Conservation (phyloP, 1,139 yeast genomes). For the Scheffersomyces illinoinensis region DNA sequence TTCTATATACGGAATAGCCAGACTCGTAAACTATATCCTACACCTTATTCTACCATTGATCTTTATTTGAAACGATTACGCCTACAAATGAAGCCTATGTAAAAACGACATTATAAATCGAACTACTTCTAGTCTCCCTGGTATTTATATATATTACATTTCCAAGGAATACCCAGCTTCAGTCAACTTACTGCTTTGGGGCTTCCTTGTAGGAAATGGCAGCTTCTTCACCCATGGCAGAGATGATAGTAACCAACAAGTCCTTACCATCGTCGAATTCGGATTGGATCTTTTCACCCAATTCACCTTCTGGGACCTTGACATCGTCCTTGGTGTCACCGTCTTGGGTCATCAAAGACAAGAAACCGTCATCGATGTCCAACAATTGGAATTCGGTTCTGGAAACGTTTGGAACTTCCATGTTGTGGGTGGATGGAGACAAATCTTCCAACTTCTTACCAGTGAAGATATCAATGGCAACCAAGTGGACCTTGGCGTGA, state of each 20-base stretch:
- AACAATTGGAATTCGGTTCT: slow-evolving; percentile 97
- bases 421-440: slow-evolving; percentile 99
- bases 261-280: slow-evolving; percentile 99
- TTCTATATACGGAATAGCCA: no score
- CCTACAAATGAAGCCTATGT: not conserved
- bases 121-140: not conserved
- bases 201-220: slow-evolving; percentile 98
- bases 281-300: slow-evolving; percentile 87
- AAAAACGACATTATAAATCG: not conserved
- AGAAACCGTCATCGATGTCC: slow-evolving; percentile 98
- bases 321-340: slow-evolving; percentile 99
- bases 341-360: slow-evolving; percentile 93
- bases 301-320: slow-evolving; percentile 95
- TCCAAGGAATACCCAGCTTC: not conserved
- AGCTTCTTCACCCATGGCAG: slow-evolving; percentile 99
- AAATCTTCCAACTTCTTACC: slow-evolving; percentile 99
- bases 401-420: slow-evolving; percentile 98
- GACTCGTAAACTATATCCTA: no score
- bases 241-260: slow-evolving; percentile 88
- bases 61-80: not conserved
- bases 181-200: slow-evolving; percentile 53
- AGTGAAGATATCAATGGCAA: slow-evolving; percentile 98
- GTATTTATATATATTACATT: not conserved
- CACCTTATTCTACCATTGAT: not conserved
- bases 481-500: slow-evolving; percentile 99